Evolutionary conservation across 176 grass and related monocot genomes (phyloP).

Genomic region (Eremochloa ophiuroides): DNA sequence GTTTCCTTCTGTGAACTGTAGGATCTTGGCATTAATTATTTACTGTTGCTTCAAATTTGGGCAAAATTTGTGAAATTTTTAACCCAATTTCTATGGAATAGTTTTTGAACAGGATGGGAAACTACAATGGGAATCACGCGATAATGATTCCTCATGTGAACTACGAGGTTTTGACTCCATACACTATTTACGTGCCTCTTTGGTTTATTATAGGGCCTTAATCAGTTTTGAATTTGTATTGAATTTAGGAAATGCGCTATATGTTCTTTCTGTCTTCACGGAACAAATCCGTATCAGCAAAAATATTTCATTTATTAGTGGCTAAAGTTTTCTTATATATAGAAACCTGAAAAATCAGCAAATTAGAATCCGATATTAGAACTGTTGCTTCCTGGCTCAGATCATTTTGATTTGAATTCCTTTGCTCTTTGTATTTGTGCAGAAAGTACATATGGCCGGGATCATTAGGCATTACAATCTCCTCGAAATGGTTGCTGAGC

Average conservation of each 20-base stretch:
- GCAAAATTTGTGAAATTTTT: not conserved
- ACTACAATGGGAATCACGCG: not conserved
- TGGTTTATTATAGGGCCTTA: not conserved
- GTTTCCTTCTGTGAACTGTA: not conserved
- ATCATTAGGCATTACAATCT: not conserved
- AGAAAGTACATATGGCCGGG: not conserved
- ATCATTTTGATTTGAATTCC: conserved; percentile 5
- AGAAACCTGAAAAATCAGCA: not conserved
- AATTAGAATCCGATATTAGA: not conserved
- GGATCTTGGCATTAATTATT: not conserved
- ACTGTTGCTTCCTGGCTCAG: not conserved
- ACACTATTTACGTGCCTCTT: not conserved
- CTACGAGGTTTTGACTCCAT: conserved; percentile 3
- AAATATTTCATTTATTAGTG: not conserved
- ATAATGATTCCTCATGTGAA: not conserved
- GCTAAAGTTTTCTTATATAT: not conserved
- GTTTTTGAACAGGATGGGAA: not conserved
- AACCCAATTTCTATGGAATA: conserved; percentile 9
- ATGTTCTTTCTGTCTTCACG: not conserved
- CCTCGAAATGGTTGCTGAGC: not conserved
- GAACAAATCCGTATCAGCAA: not conserved
- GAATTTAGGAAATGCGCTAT: not conserved
- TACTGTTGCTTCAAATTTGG: not conserved
- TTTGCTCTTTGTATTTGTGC: not conserved
- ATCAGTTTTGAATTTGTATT: not conserved